Conservation (phyloP, 139 green algal genomes). For the Micractinium sp. region DNA sequence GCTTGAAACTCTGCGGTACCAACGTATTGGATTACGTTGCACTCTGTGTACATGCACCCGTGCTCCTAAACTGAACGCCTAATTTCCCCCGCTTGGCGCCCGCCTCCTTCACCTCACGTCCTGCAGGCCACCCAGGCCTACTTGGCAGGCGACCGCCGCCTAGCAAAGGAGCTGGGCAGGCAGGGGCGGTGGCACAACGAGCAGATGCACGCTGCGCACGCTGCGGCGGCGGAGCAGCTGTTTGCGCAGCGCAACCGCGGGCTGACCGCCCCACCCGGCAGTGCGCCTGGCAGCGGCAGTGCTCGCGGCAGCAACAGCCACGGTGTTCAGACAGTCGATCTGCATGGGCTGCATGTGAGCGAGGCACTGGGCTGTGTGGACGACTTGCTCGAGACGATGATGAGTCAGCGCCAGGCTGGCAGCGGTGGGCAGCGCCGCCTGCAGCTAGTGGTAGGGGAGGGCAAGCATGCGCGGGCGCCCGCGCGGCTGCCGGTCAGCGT, state of each 20-base stretch:
- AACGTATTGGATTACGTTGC: too few species aligned
- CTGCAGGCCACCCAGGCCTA: constrained; percentile 79
- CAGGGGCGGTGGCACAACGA: constrained; percentile 65
- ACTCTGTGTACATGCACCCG: too few species aligned
- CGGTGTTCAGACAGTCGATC: constrained; percentile 57
- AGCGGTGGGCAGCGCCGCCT: neutral
- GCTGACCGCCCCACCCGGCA: neutral
- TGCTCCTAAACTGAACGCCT: too few species aligned
- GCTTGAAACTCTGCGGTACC: too few species aligned
- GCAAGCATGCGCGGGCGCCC: constrained; percentile 70
- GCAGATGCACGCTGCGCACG: constrained; percentile 73
- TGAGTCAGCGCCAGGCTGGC: neutral
- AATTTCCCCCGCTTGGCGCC: too few species aligned
- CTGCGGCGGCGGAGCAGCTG: constrained; percentile 52
- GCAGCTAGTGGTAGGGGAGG: constrained; percentile 68
- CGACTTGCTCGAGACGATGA: constrained; percentile 32
- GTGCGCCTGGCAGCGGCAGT: neutral
- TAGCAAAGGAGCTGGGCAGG: constrained; percentile 71
- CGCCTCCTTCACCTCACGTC: neutral
- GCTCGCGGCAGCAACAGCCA: neutral
- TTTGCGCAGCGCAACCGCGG: constrained; percentile 62
- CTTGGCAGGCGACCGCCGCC: constrained; percentile 69
- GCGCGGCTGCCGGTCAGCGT: constrained; percentile 61
- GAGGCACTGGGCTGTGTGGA: constrained; percentile 69
- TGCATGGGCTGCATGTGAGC: constrained; percentile 79